These are phyloP conservation scores for Cystoisospora suis DNA, from an alignment of 169 alveolate species.

Conservation along the genomic window DNA sequence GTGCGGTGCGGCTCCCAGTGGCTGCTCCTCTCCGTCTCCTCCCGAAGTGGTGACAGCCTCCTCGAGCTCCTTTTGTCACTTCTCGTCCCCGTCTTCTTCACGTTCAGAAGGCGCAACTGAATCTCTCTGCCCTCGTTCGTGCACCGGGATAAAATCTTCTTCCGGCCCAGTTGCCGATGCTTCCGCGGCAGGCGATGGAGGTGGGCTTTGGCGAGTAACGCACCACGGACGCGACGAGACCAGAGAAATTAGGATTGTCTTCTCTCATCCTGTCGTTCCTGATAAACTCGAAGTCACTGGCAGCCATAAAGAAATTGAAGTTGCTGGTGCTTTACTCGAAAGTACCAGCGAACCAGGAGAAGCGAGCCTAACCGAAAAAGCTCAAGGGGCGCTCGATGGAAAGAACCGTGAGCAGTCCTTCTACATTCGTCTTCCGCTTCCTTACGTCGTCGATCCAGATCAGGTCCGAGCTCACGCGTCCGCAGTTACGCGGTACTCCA, in stretches of 20 bases:
- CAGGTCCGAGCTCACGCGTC: too few species aligned
- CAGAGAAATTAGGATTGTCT: not conserved
- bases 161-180: too few species aligned
- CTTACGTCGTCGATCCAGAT: not conserved
- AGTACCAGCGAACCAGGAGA: not conserved
- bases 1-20: too few species aligned
- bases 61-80: too few species aligned
- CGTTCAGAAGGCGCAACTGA: too few species aligned
- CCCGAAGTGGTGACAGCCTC: too few species aligned
- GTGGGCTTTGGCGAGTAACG: not conserved
- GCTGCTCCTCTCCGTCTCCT: too few species aligned
- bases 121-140: too few species aligned
- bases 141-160: too few species aligned
- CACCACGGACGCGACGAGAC: not conserved
- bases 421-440: constrained; percentile 24
- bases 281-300: not conserved
- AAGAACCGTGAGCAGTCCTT: not conserved
- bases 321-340: not conserved
- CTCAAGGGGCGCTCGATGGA: too few species aligned
- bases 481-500: too few species aligned
- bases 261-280: not conserved
- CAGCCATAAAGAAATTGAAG: not conserved
- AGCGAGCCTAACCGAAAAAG: not conserved
- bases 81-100: too few species aligned
- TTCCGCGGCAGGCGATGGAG: not conserved